A percentile compares a stretch with the other conserved stretches of the same genome.
These are phyloP conservation scores for Moricandia moricandioides DNA, from an alignment of 345 rosid species.

Conservation along the genomic window DNA sequence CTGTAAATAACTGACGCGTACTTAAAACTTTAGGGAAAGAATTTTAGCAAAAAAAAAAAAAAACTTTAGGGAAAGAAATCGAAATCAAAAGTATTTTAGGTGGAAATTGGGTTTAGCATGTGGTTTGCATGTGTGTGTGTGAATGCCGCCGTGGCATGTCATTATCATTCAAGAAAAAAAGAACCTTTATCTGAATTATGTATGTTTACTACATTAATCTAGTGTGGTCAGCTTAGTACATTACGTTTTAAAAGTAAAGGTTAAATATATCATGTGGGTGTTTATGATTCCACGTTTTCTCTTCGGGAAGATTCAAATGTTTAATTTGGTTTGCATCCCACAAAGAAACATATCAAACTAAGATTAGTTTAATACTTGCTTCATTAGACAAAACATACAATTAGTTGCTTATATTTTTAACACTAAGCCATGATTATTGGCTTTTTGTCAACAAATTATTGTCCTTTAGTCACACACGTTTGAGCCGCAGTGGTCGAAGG, in stretches of 20 bases:
- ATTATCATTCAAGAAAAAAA: neutral
- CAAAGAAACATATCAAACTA: slow-evolving; percentile 32
- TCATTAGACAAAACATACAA: slow-evolving; percentile 32
- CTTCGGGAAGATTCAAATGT: slow-evolving; percentile 12
- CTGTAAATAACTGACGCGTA: neutral
- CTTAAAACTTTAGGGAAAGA: neutral
- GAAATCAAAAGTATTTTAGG: neutral
- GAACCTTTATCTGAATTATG: neutral
- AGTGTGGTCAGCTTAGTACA: slow-evolving; percentile 6
- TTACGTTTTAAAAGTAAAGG: slow-evolving; percentile 7
- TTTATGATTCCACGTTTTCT: slow-evolving; percentile 32
- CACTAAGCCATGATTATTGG: slow-evolving; percentile 7
- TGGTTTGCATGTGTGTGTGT: slow-evolving; percentile 29
- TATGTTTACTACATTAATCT: neutral
- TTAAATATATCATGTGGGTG: slow-evolving; percentile 24
- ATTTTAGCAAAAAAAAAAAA: no score
- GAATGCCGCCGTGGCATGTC: slow-evolving; percentile 36
- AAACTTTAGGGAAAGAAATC: neutral
- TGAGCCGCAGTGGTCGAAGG: slow-evolving; percentile 4
- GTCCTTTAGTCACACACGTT: slow-evolving; percentile 22
- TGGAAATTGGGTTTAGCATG: slow-evolving; percentile 11
- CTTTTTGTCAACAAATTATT: slow-evolving; percentile 12
- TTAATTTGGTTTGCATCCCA: slow-evolving; percentile 33
- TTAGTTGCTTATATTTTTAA: neutral
- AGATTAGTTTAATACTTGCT: slow-evolving; percentile 33